Evolutionary conservation across 1,284 basidiomycete genomes (phyloP).

Genomic region (Puccinia hordei): DNA sequence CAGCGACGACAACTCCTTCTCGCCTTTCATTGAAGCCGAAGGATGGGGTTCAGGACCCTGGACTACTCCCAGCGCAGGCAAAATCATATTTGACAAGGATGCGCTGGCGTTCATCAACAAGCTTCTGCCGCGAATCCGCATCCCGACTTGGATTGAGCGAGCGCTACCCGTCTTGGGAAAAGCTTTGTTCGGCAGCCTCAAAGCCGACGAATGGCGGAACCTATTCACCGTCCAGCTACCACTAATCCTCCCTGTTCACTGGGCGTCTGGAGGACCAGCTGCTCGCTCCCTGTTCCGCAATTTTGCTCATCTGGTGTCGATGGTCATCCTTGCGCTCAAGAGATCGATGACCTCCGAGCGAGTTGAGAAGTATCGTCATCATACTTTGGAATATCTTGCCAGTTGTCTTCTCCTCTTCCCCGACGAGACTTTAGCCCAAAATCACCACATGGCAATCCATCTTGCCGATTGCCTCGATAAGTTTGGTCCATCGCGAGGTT

Average conservation of each 20-base stretch:
- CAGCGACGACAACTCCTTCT: slow-evolving; percentile 27
- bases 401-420: slow-evolving; percentile 21
- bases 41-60: slow-evolving; percentile 20
- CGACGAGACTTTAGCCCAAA: background rate
- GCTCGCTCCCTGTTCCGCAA: slow-evolving; percentile 9
- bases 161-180: slow-evolving; percentile 39
- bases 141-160: slow-evolving; percentile 34
- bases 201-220: slow-evolving; percentile 45
- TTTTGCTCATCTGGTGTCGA: slow-evolving; percentile 31
- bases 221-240: slow-evolving; percentile 40
- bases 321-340: slow-evolving; percentile 34
- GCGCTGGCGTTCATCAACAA: slow-evolving; percentile 6
- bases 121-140: slow-evolving; percentile 3
- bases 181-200: slow-evolving; percentile 31
- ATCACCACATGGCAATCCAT: slow-evolving; percentile 49
- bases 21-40: background rate
- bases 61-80: slow-evolving; percentile 17
- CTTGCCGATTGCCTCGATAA: slow-evolving; percentile 39
- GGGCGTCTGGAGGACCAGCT: background rate
- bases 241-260: slow-evolving; percentile 23
- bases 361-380: slow-evolving; percentile 17
- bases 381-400: slow-evolving; percentile 17
- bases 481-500: slow-evolving; percentile 34
- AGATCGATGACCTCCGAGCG: slow-evolving; percentile 3
- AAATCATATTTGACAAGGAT: slow-evolving; percentile 37